phyloP scores from a whole-genome alignment of 768 basidiomycete genomes.

The Russula sp. region DNA sequence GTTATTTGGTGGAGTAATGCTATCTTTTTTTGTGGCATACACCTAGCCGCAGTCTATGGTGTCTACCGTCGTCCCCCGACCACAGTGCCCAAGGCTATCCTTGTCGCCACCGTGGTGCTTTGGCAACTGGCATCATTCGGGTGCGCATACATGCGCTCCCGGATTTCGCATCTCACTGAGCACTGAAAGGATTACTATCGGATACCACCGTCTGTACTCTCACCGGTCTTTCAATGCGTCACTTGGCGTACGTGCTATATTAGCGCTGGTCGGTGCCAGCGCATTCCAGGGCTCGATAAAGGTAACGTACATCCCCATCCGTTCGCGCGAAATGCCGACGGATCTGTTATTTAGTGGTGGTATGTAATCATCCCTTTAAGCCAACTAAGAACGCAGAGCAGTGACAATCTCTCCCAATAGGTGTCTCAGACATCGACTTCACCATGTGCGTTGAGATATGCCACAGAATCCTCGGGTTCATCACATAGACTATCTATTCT shows the following conservation, averaged over 20 bases:
- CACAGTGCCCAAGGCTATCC: slow-evolving; percentile 37
- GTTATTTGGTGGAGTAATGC: slow-evolving; percentile 59
- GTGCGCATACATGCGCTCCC: slow-evolving; percentile 31
- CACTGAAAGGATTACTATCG: slow-evolving; percentile 52
- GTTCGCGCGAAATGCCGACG: background rate
- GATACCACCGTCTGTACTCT: slow-evolving; percentile 75
- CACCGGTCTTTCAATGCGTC: slow-evolving; percentile 62
- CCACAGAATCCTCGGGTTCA: background rate
- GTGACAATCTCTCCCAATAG: slow-evolving; percentile 52
- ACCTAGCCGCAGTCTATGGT: slow-evolving; percentile 50
- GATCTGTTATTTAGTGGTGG: slow-evolving; percentile 17
- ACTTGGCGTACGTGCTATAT: slow-evolving; percentile 43
- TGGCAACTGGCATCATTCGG: slow-evolving; percentile 73
- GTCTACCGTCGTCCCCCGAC: slow-evolving; percentile 43
- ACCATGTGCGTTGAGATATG: slow-evolving; percentile 45
- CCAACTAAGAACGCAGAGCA: slow-evolving; percentile 16
- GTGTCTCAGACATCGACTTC: slow-evolving; percentile 67
- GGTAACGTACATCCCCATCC: slow-evolving; percentile 29
- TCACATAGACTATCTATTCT: background rate
- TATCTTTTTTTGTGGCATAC: slow-evolving; percentile 49
- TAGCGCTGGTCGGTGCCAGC: slow-evolving; percentile 61
- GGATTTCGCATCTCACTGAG: background rate
- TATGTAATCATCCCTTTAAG: background rate
- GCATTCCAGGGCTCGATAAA: slow-evolving; percentile 79
- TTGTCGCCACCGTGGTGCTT: slow-evolving; percentile 44